Evolutionary conservation across 495 filamentous ascomycete genomes (phyloP), one percentile per base, ranked within the genome.

Genomic region (Clohesyomyces aquaticus): DNA sequence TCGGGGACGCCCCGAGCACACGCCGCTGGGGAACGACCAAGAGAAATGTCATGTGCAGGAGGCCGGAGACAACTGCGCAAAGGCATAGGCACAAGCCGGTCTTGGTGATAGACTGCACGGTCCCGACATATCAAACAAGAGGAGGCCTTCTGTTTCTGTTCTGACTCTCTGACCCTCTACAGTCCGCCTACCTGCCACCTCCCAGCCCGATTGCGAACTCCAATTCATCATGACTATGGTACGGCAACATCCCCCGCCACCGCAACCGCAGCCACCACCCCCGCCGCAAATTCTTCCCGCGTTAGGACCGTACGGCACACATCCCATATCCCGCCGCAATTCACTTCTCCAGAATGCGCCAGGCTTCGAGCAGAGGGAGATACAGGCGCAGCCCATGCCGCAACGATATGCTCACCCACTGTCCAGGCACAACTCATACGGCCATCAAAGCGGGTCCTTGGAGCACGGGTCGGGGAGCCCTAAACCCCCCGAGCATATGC

Each of bases 401-500:
- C 76, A 72, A 55, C 77, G 74, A 56, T 76, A 79, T 61, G 74
- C 78, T 14, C 70, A 72, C 56, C 77, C 78, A 16, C 61, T 77
- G 12, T 75, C 74, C 23, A 55, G 61, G 25, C 58, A 55, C 42
- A 63, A 64, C 41, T 71, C 68, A 28, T 65, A 71, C 35, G 21
- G 29, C 50, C 35, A 63, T 12, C 59, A 61, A 18, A 32, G 25
- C 28, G 52, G 50, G 47, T 43, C 28, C 8, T 61, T 53, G 12
- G 63, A 69, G 8, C 57, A 64, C 28, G 67, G 70, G 55, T 69
- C 73, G n/a, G 42, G 54, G 14, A 22, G 32, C 32, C 41, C 73
- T 72, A 58, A 55, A 75, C 66, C 75, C 75, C 68, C 64, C 69
- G 67, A 97, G 75, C 86, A 98, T 75, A 88, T 91, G 55, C 80